A percentile compares a stretch with the other conserved stretches of the same genome.
Evolutionary conservation across 1,139 yeast species (phyloP).

Genomic region (Pichia sp.): DNA sequence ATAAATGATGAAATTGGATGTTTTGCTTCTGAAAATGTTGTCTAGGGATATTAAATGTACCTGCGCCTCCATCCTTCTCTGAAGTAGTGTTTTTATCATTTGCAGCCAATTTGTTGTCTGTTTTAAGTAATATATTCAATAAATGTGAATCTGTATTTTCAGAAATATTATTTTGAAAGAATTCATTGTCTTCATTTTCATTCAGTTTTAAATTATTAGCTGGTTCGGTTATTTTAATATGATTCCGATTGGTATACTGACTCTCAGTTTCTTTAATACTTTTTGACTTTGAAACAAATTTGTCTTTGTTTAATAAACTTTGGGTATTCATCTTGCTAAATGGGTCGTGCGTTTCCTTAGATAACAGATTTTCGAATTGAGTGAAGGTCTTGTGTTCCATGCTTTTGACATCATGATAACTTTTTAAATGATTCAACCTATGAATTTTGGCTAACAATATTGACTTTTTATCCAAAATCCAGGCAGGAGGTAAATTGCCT

Average conservation of each 20-base stretch:
- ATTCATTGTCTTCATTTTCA: neutral
- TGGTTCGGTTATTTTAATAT: no score
- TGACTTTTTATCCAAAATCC: slow-evolving; percentile 41
- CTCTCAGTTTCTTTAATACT: no score
- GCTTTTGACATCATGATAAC: neutral
- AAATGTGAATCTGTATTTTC: neutral
- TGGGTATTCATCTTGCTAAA: neutral
- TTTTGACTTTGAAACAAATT: neutral
- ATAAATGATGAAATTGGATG: neutral
- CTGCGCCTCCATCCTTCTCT: neutral
- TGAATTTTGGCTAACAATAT: slow-evolving; percentile 16
- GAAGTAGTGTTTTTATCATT: neutral
- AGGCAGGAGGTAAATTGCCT: slow-evolving; percentile 60
- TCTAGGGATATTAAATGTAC: neutral
- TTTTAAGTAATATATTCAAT: neutral
- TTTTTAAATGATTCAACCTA: slow-evolving; percentile 4
- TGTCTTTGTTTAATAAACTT: neutral
- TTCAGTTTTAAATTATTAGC: neutral
- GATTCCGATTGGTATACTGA: no score
- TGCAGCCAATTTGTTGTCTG: neutral
- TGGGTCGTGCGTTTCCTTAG: neutral
- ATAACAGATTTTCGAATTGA: slow-evolving; percentile 6
- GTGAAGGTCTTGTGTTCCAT: slow-evolving; percentile 2
- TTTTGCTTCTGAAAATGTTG: neutral
- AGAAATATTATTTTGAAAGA: neutral